Evolutionary conservation across 257 asterid species (phyloP), one percentile per base, ranked within the genome.

Genomic region (Buddleja alternifolia): DNA sequence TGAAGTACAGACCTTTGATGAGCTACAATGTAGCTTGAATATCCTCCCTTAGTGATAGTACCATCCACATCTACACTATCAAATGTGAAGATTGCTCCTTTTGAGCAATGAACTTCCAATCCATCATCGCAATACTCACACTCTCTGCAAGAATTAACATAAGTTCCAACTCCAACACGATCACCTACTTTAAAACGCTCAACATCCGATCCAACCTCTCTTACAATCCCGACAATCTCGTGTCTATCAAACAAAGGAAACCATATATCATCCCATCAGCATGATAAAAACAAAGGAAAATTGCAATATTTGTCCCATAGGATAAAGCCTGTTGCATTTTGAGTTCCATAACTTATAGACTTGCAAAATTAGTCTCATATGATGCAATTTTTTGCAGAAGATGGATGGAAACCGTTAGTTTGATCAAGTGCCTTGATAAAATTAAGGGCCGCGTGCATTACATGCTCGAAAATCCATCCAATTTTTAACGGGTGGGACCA

Each of bases 1-100:
- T 10, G 15, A 76, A 39, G 11, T 10, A 71, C 65, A 55, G 60
- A 88, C 98, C 96, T 82, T 78, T 90, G 81, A 44, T 83, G 89
- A 55, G 84, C 96, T 10, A 93, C 95, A 48, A 87, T 86, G 82
- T 67, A 69, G 74, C 77, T 81, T 3, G 96, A 88, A 77, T 93
- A 93, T 55, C 99, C 99, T 23, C 99, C 99, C 79, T 87, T 93
- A 34, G 99, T 93, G 61, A 93, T 73, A 34, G 96, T 83, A 25
- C 97, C 99, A 67, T 93, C 99, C 8, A 16, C 72, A 73, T 93
- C 99, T 23, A 85, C 73, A 12, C 85, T 64, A 70, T 90, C 96
- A 58, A 88, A 93, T 0, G 99, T 93, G 12, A 0, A 11, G 66
- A 84, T 67, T 11, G 81, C 8, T 9, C 97, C 97, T 69, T 87